phyloP scores from a whole-genome alignment of 192 early-diverging fungal species.

The Chytriomyces sp. region DNA sequence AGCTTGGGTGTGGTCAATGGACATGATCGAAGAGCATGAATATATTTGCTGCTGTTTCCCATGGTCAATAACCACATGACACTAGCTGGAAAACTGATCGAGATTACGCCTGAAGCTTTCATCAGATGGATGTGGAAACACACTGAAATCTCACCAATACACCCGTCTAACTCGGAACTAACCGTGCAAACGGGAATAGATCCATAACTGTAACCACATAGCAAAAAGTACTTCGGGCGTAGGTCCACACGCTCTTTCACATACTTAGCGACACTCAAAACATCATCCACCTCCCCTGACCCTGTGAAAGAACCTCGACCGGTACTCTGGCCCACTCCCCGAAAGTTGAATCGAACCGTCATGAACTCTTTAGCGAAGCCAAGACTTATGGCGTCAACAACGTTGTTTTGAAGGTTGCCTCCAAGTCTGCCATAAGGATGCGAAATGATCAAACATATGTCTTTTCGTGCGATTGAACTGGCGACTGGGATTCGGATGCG shows the following conservation, averaged over 20 bases:
- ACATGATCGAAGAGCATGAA: slow-evolving; percentile 1
- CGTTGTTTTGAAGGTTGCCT: slow-evolving; percentile 32
- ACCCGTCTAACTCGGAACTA: slow-evolving; percentile 23
- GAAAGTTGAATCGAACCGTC: slow-evolving; percentile 33
- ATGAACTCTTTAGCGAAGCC: slow-evolving; percentile 9
- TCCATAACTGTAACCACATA: slow-evolving; percentile 27
- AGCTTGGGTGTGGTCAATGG: slow-evolving; percentile 1
- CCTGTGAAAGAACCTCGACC: slow-evolving; percentile 23
- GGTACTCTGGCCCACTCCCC: slow-evolving; percentile 26
- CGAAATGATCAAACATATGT: slow-evolving; percentile 30
- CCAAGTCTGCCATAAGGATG: slow-evolving; percentile 33
- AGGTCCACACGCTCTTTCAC: slow-evolving; percentile 13
- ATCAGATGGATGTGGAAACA: not conserved
- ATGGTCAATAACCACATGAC: slow-evolving; percentile 31
- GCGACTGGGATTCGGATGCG: slow-evolving; percentile 19
- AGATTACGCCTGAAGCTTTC: slow-evolving; percentile 6
- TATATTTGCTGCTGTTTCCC: slow-evolving; percentile 13
- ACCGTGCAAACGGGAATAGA: slow-evolving; percentile 1
- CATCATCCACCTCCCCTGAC: slow-evolving; percentile 26
- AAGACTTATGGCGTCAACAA: slow-evolving; percentile 17
- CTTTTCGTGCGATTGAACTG: slow-evolving; percentile 1
- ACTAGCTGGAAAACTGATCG: slow-evolving; percentile 19
- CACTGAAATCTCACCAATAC: not conserved
- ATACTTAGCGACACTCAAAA: slow-evolving; percentile 21
- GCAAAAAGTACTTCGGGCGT: slow-evolving; percentile 1